Percentiles rank a stretch among this genome's conserved stretches.
Conservation (phyloP, 2,329 filamentous ascomycete species). For the Calonectria henricotiae region DNA sequence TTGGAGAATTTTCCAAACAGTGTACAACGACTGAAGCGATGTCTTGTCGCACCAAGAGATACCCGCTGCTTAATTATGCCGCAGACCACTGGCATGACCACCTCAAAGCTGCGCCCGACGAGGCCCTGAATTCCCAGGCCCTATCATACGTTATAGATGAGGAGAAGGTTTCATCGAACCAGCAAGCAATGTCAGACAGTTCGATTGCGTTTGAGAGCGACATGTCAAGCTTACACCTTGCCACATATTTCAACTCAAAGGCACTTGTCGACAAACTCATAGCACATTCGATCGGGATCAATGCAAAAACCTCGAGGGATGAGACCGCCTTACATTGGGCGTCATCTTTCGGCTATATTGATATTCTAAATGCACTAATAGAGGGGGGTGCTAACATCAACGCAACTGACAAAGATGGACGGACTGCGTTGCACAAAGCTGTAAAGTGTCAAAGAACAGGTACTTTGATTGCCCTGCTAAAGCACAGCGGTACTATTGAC, state of each 20-base stretch:
- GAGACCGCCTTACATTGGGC: constrained; percentile 14
- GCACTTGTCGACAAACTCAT: neutral
- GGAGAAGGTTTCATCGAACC: neutral
- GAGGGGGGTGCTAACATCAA: constrained; percentile 11
- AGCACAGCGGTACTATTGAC: neutral
- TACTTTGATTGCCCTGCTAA: neutral
- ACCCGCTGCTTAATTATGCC: constrained; percentile 15
- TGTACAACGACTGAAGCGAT: neutral
- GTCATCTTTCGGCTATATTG: neutral
- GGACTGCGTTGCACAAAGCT: constrained; percentile 17
- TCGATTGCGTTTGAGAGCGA: neutral
- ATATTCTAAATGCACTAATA: neutral
- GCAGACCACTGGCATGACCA: constrained; percentile 23
- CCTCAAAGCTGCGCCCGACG: neutral
- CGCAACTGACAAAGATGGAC: constrained; percentile 4
- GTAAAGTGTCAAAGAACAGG: neutral
- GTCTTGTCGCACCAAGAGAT: neutral
- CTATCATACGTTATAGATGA: neutral
- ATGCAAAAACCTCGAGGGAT: neutral
- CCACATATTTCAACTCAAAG: constrained; percentile 13
- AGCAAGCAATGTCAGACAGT: constrained; percentile 3
- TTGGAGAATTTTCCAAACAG: neutral
- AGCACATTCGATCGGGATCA: neutral
- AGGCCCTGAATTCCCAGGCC: neutral
- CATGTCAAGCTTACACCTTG: constrained; percentile 6